Conservation (phyloP, 1,284 basidiomycete species). For the Athelia sp. region DNA sequence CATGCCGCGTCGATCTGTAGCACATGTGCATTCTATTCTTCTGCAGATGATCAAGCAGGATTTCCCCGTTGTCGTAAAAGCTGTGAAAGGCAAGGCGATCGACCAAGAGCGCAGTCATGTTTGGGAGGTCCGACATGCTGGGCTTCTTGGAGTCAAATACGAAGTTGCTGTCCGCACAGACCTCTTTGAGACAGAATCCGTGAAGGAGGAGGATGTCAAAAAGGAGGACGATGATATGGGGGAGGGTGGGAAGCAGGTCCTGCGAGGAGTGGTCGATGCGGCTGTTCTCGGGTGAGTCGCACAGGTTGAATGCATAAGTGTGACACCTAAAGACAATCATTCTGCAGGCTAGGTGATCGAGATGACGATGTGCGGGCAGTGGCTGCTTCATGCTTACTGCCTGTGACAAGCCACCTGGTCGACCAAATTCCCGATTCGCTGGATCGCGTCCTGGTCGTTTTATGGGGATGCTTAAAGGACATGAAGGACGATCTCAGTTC, state of each 20-base stretch:
- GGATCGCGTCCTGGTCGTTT: slow-evolving; percentile 70
- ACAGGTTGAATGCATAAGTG: no score
- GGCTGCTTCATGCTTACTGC: slow-evolving; percentile 88
- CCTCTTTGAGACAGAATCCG: slow-evolving; percentile 49
- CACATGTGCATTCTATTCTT: slow-evolving; percentile 80
- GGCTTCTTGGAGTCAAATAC: slow-evolving; percentile 94
- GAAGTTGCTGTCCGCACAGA: slow-evolving; percentile 92
- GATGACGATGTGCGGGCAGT: slow-evolving; percentile 98
- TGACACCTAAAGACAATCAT: slow-evolving; percentile 6
- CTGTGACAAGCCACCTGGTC: slow-evolving; percentile 81
- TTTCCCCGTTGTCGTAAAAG: slow-evolving; percentile 42
- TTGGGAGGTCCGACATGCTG: slow-evolving; percentile 98
- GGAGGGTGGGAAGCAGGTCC: slow-evolving; percentile 43
- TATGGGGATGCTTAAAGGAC: slow-evolving; percentile 89
- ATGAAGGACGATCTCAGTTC: slow-evolving; percentile 98
- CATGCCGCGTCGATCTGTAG: slow-evolving; percentile 75
- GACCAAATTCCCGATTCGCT: slow-evolving; percentile 72
- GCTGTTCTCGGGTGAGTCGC: slow-evolving; percentile 78
- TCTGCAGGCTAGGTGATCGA: slow-evolving; percentile 72
- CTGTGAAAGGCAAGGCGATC: slow-evolving; percentile 31
- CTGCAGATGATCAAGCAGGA: slow-evolving; percentile 94
- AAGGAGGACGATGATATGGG: slow-evolving; percentile 29
- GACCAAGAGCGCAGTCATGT: slow-evolving; percentile 62
- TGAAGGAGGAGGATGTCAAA: slow-evolving; percentile 15
- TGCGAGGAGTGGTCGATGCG: slow-evolving; percentile 81